These are phyloP conservation scores for Taphrina sp. DNA, from an alignment of 1,139 yeast species.

Conservation along the genomic window DNA sequence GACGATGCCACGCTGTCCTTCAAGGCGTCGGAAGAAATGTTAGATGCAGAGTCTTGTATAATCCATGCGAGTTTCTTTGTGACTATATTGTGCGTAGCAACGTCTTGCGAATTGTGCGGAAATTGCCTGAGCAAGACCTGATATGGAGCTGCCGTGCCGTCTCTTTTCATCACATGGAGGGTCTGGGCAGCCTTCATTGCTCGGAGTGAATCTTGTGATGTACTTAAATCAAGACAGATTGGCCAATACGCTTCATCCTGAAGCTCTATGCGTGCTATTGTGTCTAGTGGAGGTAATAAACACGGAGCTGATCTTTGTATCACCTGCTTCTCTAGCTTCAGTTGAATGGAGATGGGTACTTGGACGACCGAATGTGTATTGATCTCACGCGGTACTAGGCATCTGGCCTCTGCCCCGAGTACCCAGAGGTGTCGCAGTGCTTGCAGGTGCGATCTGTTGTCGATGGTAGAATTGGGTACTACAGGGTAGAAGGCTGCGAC, in stretches of 20 bases:
- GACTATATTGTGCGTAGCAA: too few species aligned
- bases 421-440: slow-evolving; percentile 93
- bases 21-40: too few species aligned
- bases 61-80: too few species aligned
- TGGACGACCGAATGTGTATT: slow-evolving; percentile 40
- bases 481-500: slow-evolving; percentile 74
- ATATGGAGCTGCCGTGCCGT: too few species aligned
- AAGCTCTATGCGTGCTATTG: background rate
- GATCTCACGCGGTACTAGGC: slow-evolving; percentile 72
- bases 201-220: background rate
- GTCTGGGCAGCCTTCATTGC: too few species aligned
- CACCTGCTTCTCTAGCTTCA: slow-evolving; percentile 2
- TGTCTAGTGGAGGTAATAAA: slow-evolving; percentile 39
- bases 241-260: background rate
- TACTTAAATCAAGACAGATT: slow-evolving; percentile 2
- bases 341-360: slow-evolving; percentile 26
- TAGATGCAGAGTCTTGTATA: too few species aligned
- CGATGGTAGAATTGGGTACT: slow-evolving; percentile 51
- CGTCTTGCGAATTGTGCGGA: too few species aligned
- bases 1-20: too few species aligned
- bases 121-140: too few species aligned
- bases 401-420: slow-evolving; percentile 74
- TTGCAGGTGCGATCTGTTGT: slow-evolving; percentile 65
- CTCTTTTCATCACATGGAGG: too few species aligned
- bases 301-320: slow-evolving; percentile 37